Base-by-base conservation (phyloP, 1,139 yeast species). In the Debaryomycetaceae sp. region DNA sequence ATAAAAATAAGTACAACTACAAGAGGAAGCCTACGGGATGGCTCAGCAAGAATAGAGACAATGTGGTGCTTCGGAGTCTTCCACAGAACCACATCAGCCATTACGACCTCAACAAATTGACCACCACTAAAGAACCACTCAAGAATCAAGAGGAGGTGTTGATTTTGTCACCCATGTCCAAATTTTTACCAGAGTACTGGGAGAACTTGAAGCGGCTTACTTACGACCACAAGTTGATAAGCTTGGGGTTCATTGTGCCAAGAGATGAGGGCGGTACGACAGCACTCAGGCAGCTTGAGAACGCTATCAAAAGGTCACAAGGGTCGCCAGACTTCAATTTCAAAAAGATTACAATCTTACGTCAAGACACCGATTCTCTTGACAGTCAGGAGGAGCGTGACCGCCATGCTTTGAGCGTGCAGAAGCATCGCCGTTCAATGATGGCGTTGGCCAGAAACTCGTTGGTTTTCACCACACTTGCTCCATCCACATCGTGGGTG, bases 401-500 rank as follows among this genome's bases (percentile, higher is more conserved):
- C 53, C 79, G 97, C 61, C 79, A 75, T 53, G 77, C 78, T 6
- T 71, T 86, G 49, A 68, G 67, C 35, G 95, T 84, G n/a, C 98
- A 93, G 65, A 90, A 90, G 66, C 84, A 86, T 56, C 81, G 99
- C 62, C 81, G 99, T 54, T 68, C 87, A 7, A 83, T 84, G 62
- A 91, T 93, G 98, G 95, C 97, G 2, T 69, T 88, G 50, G 97
- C 98, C 2, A 77, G 99, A 63, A 93, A 93, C 69, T 90, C 97
- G 35, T 72, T 93, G 47, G 75, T 93, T 39, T 88, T 90, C 65
- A 86, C 97, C n/a, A 81, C 97, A 2, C 71, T 93, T 42, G 85
- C 91, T 1, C 96, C 97, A 13, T 79, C 85, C 51, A 90, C 96
- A 6, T 81, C 96, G 27, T 93, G 99, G 99, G 85, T 91, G 27